Evolutionary conservation across 805 yeast genomes (phyloP).

Genomic region (Hanseniaspora hatyaiensis): DNA sequence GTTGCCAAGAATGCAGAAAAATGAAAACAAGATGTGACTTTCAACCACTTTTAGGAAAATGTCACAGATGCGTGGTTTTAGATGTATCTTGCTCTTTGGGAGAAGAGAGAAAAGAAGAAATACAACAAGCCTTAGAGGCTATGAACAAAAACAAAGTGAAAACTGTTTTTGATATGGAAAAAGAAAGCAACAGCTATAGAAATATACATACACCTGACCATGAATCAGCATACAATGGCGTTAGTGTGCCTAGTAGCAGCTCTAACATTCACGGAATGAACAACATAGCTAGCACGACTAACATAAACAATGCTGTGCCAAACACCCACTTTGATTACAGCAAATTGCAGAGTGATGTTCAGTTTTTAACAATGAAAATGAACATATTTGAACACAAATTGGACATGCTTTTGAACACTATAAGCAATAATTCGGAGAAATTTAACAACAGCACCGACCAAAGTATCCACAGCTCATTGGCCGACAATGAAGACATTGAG

Average conservation of each 20-base stretch:
- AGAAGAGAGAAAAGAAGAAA: constrained; percentile 25
- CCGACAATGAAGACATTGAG: not conserved
- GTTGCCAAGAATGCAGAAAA: constrained; percentile 43
- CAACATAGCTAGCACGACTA: not conserved
- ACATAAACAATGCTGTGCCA: not conserved
- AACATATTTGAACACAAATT: constrained; percentile 4
- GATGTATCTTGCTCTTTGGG: constrained; percentile 40
- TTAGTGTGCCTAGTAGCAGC: too few relatives aligned
- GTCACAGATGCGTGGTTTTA: constrained; percentile 43
- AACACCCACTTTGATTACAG: too few relatives aligned
- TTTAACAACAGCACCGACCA: not conserved
- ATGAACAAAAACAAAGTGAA: constrained; percentile 3
- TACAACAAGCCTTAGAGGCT: constrained; percentile 16
- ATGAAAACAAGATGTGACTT: constrained; percentile 49
- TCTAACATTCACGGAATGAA: too few relatives aligned
- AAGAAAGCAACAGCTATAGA: too few relatives aligned
- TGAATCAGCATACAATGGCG: too few relatives aligned
- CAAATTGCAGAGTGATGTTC: not conserved
- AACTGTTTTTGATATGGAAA: not conserved
- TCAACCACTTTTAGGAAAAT: constrained; percentile 34
- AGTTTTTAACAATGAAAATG: constrained; percentile 1
- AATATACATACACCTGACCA: too few relatives aligned
- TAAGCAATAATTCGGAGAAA: not conserved
- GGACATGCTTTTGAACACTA: not conserved
- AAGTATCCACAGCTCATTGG: not conserved